Evolutionary conservation across 2,329 filamentous ascomycete species (phyloP), one percentile per base, ranked within the genome.

Genomic region (Microsporum audouinii): DNA sequence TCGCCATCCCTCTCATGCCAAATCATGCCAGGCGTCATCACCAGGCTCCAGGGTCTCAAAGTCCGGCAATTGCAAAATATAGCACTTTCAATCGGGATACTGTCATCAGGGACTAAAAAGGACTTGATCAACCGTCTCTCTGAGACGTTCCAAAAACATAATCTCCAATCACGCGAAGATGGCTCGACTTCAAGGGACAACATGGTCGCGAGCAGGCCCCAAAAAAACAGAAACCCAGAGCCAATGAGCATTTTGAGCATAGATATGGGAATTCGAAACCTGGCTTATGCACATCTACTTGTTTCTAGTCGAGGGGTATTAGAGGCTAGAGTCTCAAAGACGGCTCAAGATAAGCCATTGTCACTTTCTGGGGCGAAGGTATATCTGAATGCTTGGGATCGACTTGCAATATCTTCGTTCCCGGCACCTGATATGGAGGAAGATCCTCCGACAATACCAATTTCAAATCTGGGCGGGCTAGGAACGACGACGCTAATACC

Each of bases 231-330:
- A 3, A 5, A n/a, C n/a, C 39, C 59, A 31, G 61, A 45, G 12
- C 61, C 66, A 51, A 62, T 77, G 66, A 79, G 85, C 49, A 79
- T 94, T 29, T 72, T 94, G 38, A 91, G 88, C 70, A 87, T 95
- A 64, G 89, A 95, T 71, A 87, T 94, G 83, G 89, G 89, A 2
- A 88, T 95, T 65, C 84, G 84, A 49, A 95, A 95, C 70, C 77
- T 95, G 2, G 89, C 88, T 0, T 89, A 84, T 70, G 88, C 87
- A 65, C 79, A 89, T 63, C 72, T 88, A 36, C 68, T 74, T 17
- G 68, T 80, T 59, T 62, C 65, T 55, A 61, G 65, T 34, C 33
- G 57, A 34, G 47, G 23, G 38, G 33, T 33, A 72, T 3, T 10
- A 6, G 43, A 49, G 12, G 4, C 6, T 10, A 12, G 8, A n/a